Evolutionary conservation across 768 basidiomycete species (phyloP).

Genomic region (Ramaria sp.): DNA sequence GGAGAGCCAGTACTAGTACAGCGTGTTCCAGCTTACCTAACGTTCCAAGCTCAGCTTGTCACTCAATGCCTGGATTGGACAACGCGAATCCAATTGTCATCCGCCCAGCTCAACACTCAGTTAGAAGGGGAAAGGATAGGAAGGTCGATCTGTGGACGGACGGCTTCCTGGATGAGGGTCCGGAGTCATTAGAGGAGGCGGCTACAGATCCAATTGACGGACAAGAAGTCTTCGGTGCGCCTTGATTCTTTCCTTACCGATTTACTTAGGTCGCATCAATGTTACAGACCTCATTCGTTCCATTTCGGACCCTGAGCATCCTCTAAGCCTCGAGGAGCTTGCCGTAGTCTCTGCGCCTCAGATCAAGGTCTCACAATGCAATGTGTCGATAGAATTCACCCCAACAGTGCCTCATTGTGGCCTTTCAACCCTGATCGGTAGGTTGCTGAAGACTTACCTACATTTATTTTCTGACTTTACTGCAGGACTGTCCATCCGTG

Average conservation of each 20-base stretch:
- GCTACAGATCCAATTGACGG: constrained; percentile 66
- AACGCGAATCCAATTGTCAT: constrained; percentile 91
- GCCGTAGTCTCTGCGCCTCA: constrained; percentile 90
- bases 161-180: constrained; percentile 23
- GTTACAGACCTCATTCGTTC: constrained; percentile 74
- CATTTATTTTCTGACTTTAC: background rate
- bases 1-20: background rate
- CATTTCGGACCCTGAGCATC: constrained; percentile 94
- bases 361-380: constrained; percentile 47
- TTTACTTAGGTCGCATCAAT: background rate
- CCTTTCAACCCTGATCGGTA: constrained; percentile 94
- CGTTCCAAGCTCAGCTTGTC: background rate
- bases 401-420: constrained; percentile 97
- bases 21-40: background rate
- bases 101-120: constrained; percentile 34
- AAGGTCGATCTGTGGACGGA: constrained; percentile 21
- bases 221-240: constrained; percentile 82
- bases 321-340: constrained; percentile 83
- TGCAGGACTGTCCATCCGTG: constrained; percentile 88
- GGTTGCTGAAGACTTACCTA: constrained; percentile 13
- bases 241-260: constrained; percentile 8
- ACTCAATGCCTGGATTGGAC: constrained; percentile 20
- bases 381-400: constrained; percentile 83
- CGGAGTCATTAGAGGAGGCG: constrained; percentile 32
- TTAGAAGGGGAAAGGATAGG: constrained; percentile 30